phyloP scores from a whole-genome alignment of 345 rosid genomes.

The Atalantia buxifolia region DNA sequence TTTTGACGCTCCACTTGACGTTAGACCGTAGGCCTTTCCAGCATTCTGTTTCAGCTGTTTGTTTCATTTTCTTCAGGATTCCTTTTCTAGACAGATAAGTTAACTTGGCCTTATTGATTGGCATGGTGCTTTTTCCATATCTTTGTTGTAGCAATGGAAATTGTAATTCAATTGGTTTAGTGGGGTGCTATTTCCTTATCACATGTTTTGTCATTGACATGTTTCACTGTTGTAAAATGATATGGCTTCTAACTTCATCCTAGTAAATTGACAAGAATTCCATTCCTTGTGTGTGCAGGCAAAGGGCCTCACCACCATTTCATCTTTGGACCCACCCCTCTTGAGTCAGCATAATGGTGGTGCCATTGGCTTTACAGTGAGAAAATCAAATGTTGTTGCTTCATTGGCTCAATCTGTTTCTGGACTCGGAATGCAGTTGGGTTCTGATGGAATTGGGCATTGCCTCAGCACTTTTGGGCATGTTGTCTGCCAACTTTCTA shows the following conservation, averaged over 20 bases:
- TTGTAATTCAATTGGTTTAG: neutral
- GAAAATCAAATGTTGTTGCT: slow-evolving; percentile 57
- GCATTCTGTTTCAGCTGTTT: neutral
- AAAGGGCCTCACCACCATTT: slow-evolving; percentile 56
- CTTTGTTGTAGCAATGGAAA: neutral
- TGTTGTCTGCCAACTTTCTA: slow-evolving; percentile 55
- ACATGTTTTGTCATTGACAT: neutral
- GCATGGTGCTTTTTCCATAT: neutral
- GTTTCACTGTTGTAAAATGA: neutral
- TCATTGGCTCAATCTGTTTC: slow-evolving; percentile 66
- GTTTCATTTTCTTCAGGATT: neutral
- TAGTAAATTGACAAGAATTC: slow-evolving; percentile 11
- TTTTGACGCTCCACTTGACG: neutral
- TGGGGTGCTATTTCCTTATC: neutral
- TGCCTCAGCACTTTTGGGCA: slow-evolving; percentile 70
- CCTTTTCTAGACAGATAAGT: neutral
- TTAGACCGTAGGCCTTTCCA: neutral
- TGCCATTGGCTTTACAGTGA: slow-evolving; percentile 56
- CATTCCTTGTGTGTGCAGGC: slow-evolving; percentile 34
- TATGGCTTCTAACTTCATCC: neutral
- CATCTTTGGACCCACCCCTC: slow-evolving; percentile 65
- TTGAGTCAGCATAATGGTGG: slow-evolving; percentile 55
- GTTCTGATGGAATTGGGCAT: slow-evolving; percentile 25
- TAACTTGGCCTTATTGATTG: neutral
- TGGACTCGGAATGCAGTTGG: slow-evolving; percentile 27